Conservation (phyloP, 2,329 filamentous ascomycete species). For the Hymenoscyphus repandus region DNA sequence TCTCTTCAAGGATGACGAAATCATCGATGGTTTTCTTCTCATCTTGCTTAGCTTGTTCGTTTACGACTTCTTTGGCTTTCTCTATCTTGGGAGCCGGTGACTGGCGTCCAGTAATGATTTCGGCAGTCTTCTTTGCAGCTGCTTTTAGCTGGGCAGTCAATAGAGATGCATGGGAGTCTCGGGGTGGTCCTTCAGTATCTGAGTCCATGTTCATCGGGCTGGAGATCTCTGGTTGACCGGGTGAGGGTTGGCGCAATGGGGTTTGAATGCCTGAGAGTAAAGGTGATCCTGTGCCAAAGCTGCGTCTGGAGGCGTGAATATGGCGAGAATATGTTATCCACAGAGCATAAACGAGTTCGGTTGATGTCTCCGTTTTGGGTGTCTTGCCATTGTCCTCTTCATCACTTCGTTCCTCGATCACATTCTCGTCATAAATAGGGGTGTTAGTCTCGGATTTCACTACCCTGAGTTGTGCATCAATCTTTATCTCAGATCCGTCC, state of each 20-base stretch:
- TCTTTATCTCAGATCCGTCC: slow-evolving; percentile 85
- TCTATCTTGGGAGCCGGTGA: slow-evolving; percentile 27
- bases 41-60: slow-evolving; percentile 33
- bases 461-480: slow-evolving; percentile 94
- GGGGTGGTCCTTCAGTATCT: slow-evolving; percentile 44
- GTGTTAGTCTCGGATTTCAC: slow-evolving; percentile 77
- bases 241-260: slow-evolving; percentile 72
- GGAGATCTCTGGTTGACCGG: slow-evolving; percentile 61
- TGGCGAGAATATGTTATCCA: slow-evolving; percentile 98
- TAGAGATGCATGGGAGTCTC: slow-evolving; percentile 39
- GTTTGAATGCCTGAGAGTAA: slow-evolving; percentile 60
- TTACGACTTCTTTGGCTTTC: slow-evolving; percentile 27
- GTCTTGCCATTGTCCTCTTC: slow-evolving; percentile 37
- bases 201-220: slow-evolving; percentile 53
- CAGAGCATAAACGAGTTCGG: slow-evolving; percentile 85
- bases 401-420: slow-evolving; percentile 57
- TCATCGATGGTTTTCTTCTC: slow-evolving; percentile 82
- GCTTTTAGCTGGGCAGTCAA: slow-evolving; percentile 54
- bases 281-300: slow-evolving; percentile 57
- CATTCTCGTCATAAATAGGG: slow-evolving; percentile 53
- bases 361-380: slow-evolving; percentile 45
- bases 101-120: slow-evolving; percentile 43
- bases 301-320: slow-evolving; percentile 68
- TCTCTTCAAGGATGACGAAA: slow-evolving; percentile 91
- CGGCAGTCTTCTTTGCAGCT: slow-evolving; percentile 49